Evolutionary conservation across 768 basidiomycete genomes (phyloP).

Genomic region (Serendipita vermifera): DNA sequence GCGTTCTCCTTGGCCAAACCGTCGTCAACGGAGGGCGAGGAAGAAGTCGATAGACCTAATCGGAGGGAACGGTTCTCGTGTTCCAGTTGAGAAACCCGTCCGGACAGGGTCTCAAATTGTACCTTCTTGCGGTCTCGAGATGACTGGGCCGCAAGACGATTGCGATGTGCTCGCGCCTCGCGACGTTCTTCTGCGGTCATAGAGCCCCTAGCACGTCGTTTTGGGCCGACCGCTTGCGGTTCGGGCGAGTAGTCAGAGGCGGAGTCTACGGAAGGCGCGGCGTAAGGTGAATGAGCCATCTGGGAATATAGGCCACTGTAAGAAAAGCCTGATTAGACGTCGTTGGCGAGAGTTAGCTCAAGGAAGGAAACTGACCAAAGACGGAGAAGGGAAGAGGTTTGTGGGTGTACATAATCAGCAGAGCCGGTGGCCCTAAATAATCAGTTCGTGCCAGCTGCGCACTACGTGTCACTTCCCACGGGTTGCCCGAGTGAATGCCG

Average conservation of each 20-base stretch:
- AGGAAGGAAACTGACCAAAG: too few species aligned
- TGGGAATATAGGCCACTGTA: background rate
- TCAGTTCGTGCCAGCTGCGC: too few species aligned
- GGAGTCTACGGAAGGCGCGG: conserved; percentile 8
- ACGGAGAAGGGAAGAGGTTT: too few species aligned
- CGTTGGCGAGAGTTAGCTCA: too few species aligned
- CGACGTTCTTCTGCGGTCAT: conserved; percentile 61
- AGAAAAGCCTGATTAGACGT: background rate
- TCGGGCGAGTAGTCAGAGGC: conserved; percentile 6
- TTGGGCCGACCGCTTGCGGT: conserved; percentile 26
- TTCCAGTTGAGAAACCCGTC: conserved; percentile 57
- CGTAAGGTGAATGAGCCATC: conserved; percentile 5
- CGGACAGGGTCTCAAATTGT: conserved; percentile 58
- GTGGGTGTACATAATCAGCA: too few species aligned
- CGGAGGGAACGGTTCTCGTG: conserved; percentile 54
- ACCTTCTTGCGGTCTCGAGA: conserved; percentile 83
- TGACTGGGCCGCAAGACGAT: conserved; percentile 88
- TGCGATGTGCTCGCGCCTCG: conserved; percentile 80
- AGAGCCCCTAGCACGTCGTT: conserved; percentile 61
- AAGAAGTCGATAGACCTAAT: background rate
- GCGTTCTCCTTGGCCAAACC: background rate
- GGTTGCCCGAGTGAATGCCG: too few species aligned
- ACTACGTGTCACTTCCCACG: too few species aligned
- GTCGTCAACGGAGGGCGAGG: background rate
- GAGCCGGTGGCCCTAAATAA: too few species aligned